Conservation (phyloP, 345 rosid species). For the Cardamine resedifolia region DNA sequence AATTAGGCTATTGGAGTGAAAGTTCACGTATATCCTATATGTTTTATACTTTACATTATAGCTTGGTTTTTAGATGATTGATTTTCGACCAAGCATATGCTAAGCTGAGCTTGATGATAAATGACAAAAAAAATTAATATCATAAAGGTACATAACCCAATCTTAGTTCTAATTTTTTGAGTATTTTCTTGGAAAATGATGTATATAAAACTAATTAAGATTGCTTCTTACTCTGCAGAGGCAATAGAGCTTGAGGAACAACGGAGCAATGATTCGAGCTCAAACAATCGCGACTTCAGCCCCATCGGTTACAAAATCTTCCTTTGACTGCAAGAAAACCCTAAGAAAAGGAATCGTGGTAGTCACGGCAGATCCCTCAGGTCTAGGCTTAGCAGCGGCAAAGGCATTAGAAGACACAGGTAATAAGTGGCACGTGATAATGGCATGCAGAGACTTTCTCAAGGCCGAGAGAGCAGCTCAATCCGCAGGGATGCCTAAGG, state of each 20-base stretch:
- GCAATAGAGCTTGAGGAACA: slow-evolving; percentile 42
- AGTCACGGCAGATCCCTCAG: slow-evolving; percentile 84
- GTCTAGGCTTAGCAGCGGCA: slow-evolving; percentile 80
- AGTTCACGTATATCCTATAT: neutral
- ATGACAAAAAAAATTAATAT: too few relatives aligned
- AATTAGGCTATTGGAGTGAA: neutral
- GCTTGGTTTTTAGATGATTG: neutral
- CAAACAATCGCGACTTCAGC: slow-evolving; percentile 58
- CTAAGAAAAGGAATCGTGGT: slow-evolving; percentile 69
- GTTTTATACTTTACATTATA: neutral
- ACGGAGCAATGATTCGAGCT: slow-evolving; percentile 51
- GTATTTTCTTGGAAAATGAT: neutral
- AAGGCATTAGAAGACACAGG: slow-evolving; percentile 86
- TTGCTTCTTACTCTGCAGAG: slow-evolving; percentile 42
- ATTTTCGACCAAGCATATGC: neutral
- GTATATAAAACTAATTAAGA: neutral
- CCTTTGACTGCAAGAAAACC: slow-evolving; percentile 68
- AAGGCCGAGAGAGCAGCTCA: slow-evolving; percentile 34
- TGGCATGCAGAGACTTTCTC: slow-evolving; percentile 77
- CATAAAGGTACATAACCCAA: slow-evolving; percentile 45
- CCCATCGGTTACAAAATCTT: slow-evolving; percentile 48
- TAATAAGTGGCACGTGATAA: slow-evolving; percentile 80
- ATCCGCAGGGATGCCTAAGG: slow-evolving; percentile 64
- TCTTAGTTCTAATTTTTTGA: neutral
- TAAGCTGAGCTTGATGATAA: neutral